phyloP scores from a whole-genome alignment of 2,329 filamentous ascomycete genomes.

The Alternaria incomplexa region DNA sequence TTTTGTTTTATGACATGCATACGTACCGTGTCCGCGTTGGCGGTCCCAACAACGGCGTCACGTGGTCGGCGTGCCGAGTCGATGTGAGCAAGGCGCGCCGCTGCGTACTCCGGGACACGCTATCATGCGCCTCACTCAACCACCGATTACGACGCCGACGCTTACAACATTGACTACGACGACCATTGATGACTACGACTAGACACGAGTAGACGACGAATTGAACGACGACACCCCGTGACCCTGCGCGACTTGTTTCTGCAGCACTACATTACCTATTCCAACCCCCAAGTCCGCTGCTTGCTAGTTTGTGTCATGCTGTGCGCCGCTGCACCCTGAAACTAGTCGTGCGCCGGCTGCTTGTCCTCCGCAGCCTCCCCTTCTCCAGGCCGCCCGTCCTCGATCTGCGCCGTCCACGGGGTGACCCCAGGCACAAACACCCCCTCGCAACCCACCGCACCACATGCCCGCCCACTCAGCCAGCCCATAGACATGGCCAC shows the following conservation, averaged over 20 bases:
- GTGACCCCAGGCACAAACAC: conserved; percentile 9
- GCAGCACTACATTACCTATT: not conserved
- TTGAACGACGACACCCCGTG: not conserved
- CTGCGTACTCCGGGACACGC: not conserved
- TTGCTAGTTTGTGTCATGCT: conserved; percentile 18
- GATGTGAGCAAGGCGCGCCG: not conserved
- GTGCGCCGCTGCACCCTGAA: conserved; percentile 32
- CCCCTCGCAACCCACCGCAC: conserved; percentile 17
- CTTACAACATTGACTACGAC: not conserved
- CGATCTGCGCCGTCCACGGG: conserved; percentile 11
- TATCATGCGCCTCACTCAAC: conserved; percentile 1
- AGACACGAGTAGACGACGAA: not conserved
- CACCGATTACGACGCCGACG: not conserved
- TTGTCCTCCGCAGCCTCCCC: conserved; percentile 13
- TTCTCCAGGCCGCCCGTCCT: conserved; percentile 4
- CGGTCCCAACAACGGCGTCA: not conserved
- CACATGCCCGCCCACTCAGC: conserved; percentile 33
- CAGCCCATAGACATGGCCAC: conserved; percentile 45
- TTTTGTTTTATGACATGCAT: not conserved
- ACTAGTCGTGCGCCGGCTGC: conserved; percentile 26
- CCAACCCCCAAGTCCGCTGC: not conserved
- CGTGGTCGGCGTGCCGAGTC: not conserved
- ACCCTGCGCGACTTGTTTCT: not conserved
- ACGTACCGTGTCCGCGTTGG: not conserved
- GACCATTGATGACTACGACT: not conserved